Base-by-base conservation (phyloP, 2,329 filamentous ascomycete genomes). In the Cladosporium oxysporum region DNA sequence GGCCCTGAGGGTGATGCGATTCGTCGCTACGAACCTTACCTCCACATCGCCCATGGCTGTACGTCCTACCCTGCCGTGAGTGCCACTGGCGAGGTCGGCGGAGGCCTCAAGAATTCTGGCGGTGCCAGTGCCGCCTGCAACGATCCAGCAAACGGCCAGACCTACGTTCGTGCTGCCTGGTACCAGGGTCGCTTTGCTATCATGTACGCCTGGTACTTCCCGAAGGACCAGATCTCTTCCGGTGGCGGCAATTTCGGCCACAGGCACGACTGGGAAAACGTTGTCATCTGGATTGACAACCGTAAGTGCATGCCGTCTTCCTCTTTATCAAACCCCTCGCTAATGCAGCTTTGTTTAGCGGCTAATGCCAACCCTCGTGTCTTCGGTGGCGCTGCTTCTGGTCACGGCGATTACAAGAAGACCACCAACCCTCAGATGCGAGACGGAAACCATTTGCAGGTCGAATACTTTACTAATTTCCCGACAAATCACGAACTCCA, bases 121-220 rank as follows among this genome's bases (percentile, higher is more conserved):
- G 29, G 35, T 18, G 23, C 57, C 3, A 59, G 35, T 23, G 26
- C 35, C 26, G 57, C 35, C 35, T 59, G 57, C 35, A 37, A 59
- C 44, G 21, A 26, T n/a, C n/a, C 35, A 41, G 21, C 21, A 23
- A 59, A 59, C n/a, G 57, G 57, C 16, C 57, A 59, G 35, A 59
- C 57, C 23, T 47, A 59, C 14, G n/a, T 23, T 18, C 57, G 57
- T 11, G 57, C 23, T 4, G 35, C 23, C 14, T 59, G 31, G 31
- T 35, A 59, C 14, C n/a, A 21, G 26, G 57, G 57, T 0, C 57
- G 57, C 21, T 47, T 21, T 11, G 57, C 57, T 35, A 47, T 59
- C 57, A 59, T 59, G 57, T 59, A 59, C n/a, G 35, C 57, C 23
- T 59, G 57, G 57, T 59, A 59, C 12, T 59, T 59, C 18, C 35